Conservation (phyloP, 495 filamentous ascomycete species). For the Podospora pseudopauciseta region DNA sequence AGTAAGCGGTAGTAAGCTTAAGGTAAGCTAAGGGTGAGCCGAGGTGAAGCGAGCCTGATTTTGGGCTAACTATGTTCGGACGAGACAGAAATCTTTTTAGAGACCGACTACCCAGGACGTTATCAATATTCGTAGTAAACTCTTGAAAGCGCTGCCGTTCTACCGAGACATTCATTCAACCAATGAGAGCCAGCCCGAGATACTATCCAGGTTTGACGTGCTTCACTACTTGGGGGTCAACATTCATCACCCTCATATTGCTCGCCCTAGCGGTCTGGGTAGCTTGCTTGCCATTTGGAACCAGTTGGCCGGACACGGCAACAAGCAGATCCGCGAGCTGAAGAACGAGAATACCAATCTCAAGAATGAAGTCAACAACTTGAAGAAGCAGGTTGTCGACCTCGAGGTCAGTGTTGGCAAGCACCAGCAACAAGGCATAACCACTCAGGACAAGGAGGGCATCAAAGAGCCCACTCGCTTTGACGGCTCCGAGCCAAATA, state of each 20-base stretch:
- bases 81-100: conserved; percentile 11
- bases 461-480: background rate
- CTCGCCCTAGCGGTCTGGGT: background rate
- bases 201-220: background rate
- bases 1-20: conserved; percentile 7
- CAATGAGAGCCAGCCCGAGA: background rate
- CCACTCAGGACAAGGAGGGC: background rate
- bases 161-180: background rate
- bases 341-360: background rate
- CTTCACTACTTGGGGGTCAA: background rate
- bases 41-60: conserved; percentile 1
- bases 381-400: background rate
- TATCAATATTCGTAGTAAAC: background rate
- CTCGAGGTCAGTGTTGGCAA: background rate
- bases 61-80: conserved; percentile 13
- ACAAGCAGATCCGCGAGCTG: background rate
- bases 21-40: background rate
- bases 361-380: background rate
- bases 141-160: background rate
- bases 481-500: background rate
- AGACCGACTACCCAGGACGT: background rate
- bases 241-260: background rate
- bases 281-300: background rate
- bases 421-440: background rate
- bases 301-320: background rate